Evolutionary conservation across 2,329 filamentous ascomycete genomes (phyloP), one percentile per base, ranked within the genome.

Genomic region (Cladophialophora bantiana): DNA sequence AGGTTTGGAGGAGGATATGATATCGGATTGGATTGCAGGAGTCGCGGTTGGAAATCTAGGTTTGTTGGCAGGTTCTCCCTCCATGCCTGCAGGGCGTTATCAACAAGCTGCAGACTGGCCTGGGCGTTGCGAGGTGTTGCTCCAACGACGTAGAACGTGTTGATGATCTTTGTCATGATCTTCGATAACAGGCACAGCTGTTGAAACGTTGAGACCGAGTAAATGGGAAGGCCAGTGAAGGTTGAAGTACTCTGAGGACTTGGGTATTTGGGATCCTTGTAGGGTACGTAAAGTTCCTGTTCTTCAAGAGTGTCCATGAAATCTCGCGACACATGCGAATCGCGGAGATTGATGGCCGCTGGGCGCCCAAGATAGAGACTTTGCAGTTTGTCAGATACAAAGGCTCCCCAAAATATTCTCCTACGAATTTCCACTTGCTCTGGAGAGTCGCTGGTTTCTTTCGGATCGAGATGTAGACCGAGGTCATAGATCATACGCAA

Each of bases 401-500:
- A 78, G 1, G 75, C 75, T 3, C 76, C 75, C 77, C 75, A 78
- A 53, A 78, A 77, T 0, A 79, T 74, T 7, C 77, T 72, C 42
- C 71, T 59, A 7, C 74, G 71, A 32, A 76, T 75, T 59, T 77
- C 74, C 7, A 74, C 55, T 45, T 76, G 73, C 65, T 77, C 76
- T 1, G 73, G 70, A 26, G 10, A 15, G 7, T 59, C 42, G 45
- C 4, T 34, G 53, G 55, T 63, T 36, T 55, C 20, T 69, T 81
- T 83, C 9, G 77, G 74, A 20, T 62, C 60, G 7, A 64, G 32
- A 68, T 86, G 83, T 68, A 87, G 82, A 0, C 84, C 82, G 4
- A 88, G 73, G 70, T 88, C 86, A 59, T 83, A 81, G 32, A 87
- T 76, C 76, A 88, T 83, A 9, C 84, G 80, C 65, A 87, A 85